Evolutionary conservation across 805 yeast species (phyloP).

Genomic region (Kluyveromyces lactis): DNA sequence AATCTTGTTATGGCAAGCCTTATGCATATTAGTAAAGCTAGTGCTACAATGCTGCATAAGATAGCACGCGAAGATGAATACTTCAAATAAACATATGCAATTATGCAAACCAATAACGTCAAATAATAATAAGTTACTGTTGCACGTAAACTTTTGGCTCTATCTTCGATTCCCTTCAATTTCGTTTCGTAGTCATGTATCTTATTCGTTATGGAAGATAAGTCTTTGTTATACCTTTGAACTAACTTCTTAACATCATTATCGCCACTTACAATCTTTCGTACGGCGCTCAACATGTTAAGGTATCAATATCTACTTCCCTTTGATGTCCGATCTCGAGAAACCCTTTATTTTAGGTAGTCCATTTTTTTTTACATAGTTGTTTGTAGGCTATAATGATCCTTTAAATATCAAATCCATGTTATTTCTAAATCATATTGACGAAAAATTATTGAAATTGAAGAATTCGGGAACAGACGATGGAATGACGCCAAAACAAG

Average conservation of each 20-base stretch:
- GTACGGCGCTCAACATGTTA: slow-evolving; percentile 14
- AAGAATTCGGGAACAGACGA: no score
- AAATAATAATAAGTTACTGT: not conserved
- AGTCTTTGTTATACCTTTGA: slow-evolving; percentile 22
- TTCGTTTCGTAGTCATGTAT: slow-evolving; percentile 22
- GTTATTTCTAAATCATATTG: no score
- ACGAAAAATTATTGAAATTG: no score
- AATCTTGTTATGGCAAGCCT: slow-evolving; percentile 5
- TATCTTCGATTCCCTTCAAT: slow-evolving; percentile 14
- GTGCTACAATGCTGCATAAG: not conserved
- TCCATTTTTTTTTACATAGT: no score
- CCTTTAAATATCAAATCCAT: no score
- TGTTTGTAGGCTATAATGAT: no score
- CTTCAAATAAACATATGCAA: not conserved
- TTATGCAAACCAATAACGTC: not conserved
- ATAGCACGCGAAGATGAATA: not conserved
- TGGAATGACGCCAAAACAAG: no score
- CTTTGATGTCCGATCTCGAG: no score
- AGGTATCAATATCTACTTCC: no score
- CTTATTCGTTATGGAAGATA: slow-evolving; percentile 20
- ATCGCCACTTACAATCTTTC: slow-evolving; percentile 6
- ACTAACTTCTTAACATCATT: slow-evolving; percentile 14
- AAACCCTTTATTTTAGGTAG: no score
- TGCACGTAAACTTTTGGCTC: slow-evolving; percentile 12
- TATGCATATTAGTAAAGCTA: slow-evolving; percentile 1